Evolutionary conservation across 306 rosid genomes (phyloP).

Genomic region (Prunus dulcis): DNA sequence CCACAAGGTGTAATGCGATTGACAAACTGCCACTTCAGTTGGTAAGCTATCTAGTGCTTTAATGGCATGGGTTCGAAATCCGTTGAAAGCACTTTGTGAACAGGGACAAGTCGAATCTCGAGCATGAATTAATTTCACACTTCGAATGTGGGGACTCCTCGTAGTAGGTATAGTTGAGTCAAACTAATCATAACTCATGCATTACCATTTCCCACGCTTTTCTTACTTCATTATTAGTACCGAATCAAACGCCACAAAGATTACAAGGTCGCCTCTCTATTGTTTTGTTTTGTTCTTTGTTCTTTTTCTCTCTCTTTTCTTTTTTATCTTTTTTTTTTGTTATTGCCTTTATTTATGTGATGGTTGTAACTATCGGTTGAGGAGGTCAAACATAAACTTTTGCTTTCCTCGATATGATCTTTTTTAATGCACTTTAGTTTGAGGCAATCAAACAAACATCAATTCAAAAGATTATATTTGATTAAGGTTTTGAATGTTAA

Average conservation of each 20-base stretch:
- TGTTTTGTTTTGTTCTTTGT: background rate
- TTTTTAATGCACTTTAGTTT: constrained; percentile 11
- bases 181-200: constrained; percentile 6
- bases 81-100: rapidly evolving
- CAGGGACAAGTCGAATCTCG: rapidly evolving
- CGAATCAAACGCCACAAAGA: background rate
- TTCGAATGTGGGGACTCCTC: no score
- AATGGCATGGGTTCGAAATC: no score
- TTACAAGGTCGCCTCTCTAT: background rate
- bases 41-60: rapidly evolving
- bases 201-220: background rate
- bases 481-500: constrained; percentile 17
- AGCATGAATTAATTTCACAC: rapidly evolving
- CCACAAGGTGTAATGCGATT: rapidly evolving
- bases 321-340: background rate
- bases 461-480: background rate
- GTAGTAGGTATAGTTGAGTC: background rate
- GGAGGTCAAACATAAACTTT: constrained; percentile 16
- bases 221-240: background rate
- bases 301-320: background rate
- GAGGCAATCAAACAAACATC: constrained; percentile 19
- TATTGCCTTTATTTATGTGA: background rate
- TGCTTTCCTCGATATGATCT: constrained; percentile 8
- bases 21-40: rapidly evolving
- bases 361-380: background rate